Evolutionary conservation across 2,329 filamentous ascomycete species (phyloP), one percentile per base, ranked within the genome.

Genomic region (Parascedosporium putredinis): DNA sequence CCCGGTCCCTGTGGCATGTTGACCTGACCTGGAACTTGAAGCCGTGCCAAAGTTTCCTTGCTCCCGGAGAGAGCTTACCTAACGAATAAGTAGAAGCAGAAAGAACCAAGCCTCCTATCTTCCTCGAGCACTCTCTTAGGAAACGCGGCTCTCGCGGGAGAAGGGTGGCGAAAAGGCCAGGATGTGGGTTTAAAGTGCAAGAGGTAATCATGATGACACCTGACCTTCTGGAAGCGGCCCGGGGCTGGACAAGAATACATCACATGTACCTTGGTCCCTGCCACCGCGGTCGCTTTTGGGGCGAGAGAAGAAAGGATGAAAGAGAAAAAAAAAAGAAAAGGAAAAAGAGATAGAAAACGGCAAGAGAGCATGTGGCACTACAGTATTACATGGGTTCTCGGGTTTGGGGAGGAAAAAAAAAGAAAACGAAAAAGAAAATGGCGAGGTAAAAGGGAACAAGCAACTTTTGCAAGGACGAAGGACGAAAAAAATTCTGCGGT

Each of bases 191-290:
- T 18, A 20, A 20, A 42, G 20, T 20, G 18, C 20, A 42, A 20
- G 10, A 42, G 38, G 16, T 42, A 42, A 42, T n/a, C n/a, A n/a
- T 42, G 38, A 42, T 42, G 38, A 22, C 38, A 42, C 38, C 16
- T 20, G 38, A 42, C 38, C 38, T 23, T 20, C 12, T 36, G n/a
- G 33, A 14, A 18, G n/a, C n/a, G n/a, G n/a, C n/a, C n/a, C n/a
- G n/a, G n/a, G n/a, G 38, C 12, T 20, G 20, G 20, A 8, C 2
- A 24, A 24, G n/a, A 20, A 20, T 42, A 42, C 38, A 42, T 42
- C 5, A 42, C 10, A 42, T 42, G 38, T 42, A 42, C 38, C 14
- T 23, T 42, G 12, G 3, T 9, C 20, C 3, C 20, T 20, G 20
- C 16, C 7, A 10, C 5, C 2, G 2, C 16, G 38, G 38, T 42